Conservation (phyloP, 192 early-diverging fungal genomes). For the Rhizophagus prolifer region DNA sequence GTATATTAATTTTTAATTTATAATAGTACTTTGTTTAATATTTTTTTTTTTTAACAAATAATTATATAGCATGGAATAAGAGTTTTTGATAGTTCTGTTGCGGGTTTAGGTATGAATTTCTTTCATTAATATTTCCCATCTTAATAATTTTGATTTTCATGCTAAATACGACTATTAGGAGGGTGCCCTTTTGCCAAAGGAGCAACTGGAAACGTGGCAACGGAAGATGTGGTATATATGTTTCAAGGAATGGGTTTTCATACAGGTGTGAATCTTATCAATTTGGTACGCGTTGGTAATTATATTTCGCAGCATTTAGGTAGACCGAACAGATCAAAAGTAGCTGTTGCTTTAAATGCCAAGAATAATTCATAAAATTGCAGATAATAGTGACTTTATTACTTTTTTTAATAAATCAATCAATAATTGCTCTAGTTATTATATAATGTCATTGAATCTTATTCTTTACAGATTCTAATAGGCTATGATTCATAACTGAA, state of each 20-base stretch:
- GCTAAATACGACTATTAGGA: constrained; percentile 41
- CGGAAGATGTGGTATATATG: constrained; percentile 95
- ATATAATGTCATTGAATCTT: constrained; percentile 9
- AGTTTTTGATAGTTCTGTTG: constrained; percentile 91
- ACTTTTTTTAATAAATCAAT: too few relatives aligned
- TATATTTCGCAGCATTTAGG: constrained; percentile 85
- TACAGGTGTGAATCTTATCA: constrained; percentile 76
- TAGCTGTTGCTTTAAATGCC: constrained; percentile 45
- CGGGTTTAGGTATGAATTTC: constrained; percentile 69
- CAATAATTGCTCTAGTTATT: not conserved
- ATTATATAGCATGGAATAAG: constrained; percentile 72
- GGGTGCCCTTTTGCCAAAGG: constrained; percentile 97
- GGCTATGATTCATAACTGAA: constrained; percentile 61
- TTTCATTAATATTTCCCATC: not conserved
- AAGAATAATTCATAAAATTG: not conserved
- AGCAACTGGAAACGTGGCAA: constrained; percentile 94
- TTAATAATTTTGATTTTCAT: too few relatives aligned
- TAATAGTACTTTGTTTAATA: too few relatives aligned
- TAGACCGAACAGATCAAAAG: constrained; percentile 62
- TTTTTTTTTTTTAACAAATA: not conserved
- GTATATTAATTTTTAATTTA: not conserved
- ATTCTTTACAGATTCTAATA: constrained; percentile 49
- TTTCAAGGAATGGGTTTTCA: constrained; percentile 80
- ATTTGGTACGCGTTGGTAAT: constrained; percentile 75
- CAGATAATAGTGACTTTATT: too few relatives aligned